Base-by-base conservation (phyloP, 306 rosid species). In the Prunus campanulata region DNA sequence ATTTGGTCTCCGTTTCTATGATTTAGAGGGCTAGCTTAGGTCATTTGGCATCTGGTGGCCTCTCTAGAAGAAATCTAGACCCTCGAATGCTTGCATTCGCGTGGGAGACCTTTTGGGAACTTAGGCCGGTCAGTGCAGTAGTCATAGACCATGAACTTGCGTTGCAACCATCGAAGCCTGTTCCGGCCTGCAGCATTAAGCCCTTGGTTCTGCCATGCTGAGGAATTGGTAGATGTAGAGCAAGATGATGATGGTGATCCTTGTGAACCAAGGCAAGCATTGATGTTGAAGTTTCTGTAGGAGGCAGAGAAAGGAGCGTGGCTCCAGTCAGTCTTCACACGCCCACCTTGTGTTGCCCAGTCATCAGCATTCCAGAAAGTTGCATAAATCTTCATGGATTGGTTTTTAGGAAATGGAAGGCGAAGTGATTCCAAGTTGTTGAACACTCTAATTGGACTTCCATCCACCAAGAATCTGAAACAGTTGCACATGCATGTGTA, bases 291-390 rank as follows among this genome's bases (percentile, higher is more conserved):
- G 44, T 30, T 30, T 16, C 20, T 63, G 68, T 63, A 63, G 29
- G 44, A 30, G 68, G 68, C 68, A 15, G 44, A 29, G 68, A 63
- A 63, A 63, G 68, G 46, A 30, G 68, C 68, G 15, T 13, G 44
- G 46, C 8, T 63, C 46, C 68, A 63, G 46, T 63, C 68, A 63
- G 68, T 30, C 22, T 15, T 63, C 68, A 84, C 86, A 1, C 39
- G 68, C 15, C 86, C 87, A 8, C 90, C 90, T 74, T 81, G 80
- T 1, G 88, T 82, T 7, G 87, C 90, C 90, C 90, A 86, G 50
- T 81, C 84, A 22, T 86, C 88, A 5, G 82, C 87, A 14, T 83
- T 84, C 90, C 90, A 87, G 25, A 84, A 48, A 32, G 83, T 87
- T 1, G 86, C 65, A 79, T 84, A 87, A 15, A 87, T 25, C 74